These are phyloP conservation scores for Diaporthe ampelina DNA, from an alignment of 2,329 filamentous ascomycete species.

Conservation along the genomic window DNA sequence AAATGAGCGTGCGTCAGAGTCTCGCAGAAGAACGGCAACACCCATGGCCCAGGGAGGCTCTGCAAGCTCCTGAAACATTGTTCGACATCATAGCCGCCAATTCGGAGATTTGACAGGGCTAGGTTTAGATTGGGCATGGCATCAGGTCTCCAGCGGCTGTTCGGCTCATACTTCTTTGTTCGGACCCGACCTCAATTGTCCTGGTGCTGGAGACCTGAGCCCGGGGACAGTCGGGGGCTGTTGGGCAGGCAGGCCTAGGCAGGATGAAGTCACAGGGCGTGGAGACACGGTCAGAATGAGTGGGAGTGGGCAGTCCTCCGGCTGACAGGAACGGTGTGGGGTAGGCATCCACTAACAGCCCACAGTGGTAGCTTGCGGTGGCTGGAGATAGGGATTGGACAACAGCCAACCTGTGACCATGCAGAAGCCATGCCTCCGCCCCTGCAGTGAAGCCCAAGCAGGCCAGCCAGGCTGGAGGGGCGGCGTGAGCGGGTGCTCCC, in stretches of 20 bases:
- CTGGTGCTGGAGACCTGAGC: background rate
- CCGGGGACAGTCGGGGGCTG: background rate
- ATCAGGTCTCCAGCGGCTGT: constrained; percentile 1
- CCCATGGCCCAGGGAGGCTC: constrained; percentile 20
- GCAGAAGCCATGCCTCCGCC: constrained; percentile 12
- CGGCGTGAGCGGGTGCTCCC: constrained; percentile 11
- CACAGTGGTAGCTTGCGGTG: constrained; percentile 18
- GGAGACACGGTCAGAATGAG: constrained; percentile 13
- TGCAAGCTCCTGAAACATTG: constrained; percentile 23
- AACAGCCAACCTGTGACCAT: constrained; percentile 11
- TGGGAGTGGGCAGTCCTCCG: constrained; percentile 22
- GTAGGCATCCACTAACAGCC: constrained; percentile 29
- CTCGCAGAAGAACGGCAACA: constrained; percentile 23
- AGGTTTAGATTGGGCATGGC: background rate
- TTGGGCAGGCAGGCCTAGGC: background rate
- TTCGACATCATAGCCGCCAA: constrained; percentile 12
- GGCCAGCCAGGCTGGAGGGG: background rate
- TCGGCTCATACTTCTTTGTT: background rate
- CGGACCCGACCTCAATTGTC: background rate
- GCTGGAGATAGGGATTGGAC: constrained; percentile 36
- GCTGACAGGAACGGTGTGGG: constrained; percentile 28
- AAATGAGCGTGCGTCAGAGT: constrained; percentile 25
- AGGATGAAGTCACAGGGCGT: constrained; percentile 28
- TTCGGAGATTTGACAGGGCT: constrained; percentile 23
- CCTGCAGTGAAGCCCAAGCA: constrained; percentile 15